A percentile compares a stretch with the other conserved stretches of the same genome.
These are phyloP conservation scores for Bisporella sp. DNA, from an alignment of 2,329 filamentous ascomycete genomes.

Conservation along the genomic window DNA sequence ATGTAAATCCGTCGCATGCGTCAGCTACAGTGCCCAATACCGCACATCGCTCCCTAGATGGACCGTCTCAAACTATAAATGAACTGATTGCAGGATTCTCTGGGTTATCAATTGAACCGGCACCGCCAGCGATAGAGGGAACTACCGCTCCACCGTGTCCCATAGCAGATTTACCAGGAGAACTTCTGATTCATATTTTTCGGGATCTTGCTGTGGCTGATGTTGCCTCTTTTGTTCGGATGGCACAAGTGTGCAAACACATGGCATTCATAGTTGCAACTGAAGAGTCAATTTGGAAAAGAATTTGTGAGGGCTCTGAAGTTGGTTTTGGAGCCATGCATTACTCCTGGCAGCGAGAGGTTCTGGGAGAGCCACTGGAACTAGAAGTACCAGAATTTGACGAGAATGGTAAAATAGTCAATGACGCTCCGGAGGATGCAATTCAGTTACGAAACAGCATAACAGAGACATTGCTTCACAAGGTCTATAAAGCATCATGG, in stretches of 20 bases:
- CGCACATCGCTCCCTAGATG: conserved; percentile 50
- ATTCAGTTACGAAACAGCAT: conserved; percentile 5
- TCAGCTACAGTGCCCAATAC: conserved; percentile 43
- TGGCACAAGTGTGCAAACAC: conserved; percentile 77
- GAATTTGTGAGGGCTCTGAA: conserved; percentile 60
- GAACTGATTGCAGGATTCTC: conserved; percentile 76
- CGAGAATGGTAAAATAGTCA: conserved; percentile 2
- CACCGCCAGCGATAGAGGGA: conserved; percentile 63
- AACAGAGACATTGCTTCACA: conserved; percentile 26
- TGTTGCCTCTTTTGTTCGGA: conserved; percentile 66
- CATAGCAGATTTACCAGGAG: conserved; percentile 69
- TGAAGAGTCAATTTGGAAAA: conserved; percentile 82
- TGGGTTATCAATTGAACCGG: conserved; percentile 57
- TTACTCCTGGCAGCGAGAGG: conserved; percentile 63
- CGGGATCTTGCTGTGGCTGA: conserved; percentile 65
- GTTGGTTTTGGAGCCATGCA: conserved; percentile 81
- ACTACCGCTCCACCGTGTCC: conserved; percentile 72
- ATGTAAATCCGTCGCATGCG: conserved; percentile 37
- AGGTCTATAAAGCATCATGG: conserved; percentile 47
- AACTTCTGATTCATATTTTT: conserved; percentile 77
- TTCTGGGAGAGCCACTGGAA: conserved; percentile 47
- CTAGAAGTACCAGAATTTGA: conserved; percentile 10
- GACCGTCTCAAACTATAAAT: conserved; percentile 46
- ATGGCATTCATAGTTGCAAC: conserved; percentile 78
- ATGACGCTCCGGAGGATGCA: not conserved